Evolutionary conservation across 1,139 yeast genomes (phyloP).

Genomic region (Geotrichum citri-aurantii): DNA sequence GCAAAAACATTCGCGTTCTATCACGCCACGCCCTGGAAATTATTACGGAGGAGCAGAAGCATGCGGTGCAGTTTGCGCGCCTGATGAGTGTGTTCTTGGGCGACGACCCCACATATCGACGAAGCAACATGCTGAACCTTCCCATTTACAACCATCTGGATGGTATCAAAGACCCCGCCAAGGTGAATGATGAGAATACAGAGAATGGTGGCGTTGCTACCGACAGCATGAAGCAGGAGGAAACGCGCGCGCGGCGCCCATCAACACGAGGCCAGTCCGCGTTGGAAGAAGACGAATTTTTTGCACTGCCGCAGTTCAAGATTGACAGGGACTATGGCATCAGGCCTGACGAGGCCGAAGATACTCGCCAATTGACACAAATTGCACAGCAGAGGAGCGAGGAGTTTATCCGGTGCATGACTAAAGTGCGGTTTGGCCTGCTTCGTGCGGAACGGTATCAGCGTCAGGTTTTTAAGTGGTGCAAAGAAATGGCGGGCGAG

Average conservation of each 20-base stretch:
- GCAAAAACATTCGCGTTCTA: constrained; percentile 47
- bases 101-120: constrained; percentile 67
- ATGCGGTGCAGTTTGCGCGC: constrained; percentile 62
- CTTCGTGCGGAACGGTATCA: constrained; percentile 73
- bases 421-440: constrained; percentile 64
- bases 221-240: constrained; percentile 5
- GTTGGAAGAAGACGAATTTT: constrained; percentile 48
- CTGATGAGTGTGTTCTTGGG: constrained; percentile 77
- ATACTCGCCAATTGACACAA: constrained; percentile 59
- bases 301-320: constrained; percentile 51
- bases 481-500: constrained; percentile 76
- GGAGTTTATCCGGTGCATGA: constrained; percentile 77
- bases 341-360: constrained; percentile 52
- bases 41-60: constrained; percentile 74
- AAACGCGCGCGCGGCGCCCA: constrained; percentile 6
- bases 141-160: constrained; percentile 64
- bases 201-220: background rate
- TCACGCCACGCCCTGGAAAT: constrained; percentile 69
- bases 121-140: constrained; percentile 56
- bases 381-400: constrained; percentile 81
- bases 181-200: constrained; percentile 23
- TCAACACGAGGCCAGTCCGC: background rate
- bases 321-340: constrained; percentile 44
- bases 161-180: constrained; percentile 22
- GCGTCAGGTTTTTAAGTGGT: constrained; percentile 68